phyloP scores from a whole-genome alignment of 73 alveolate genomes.

The Strombidium stylifer region DNA sequence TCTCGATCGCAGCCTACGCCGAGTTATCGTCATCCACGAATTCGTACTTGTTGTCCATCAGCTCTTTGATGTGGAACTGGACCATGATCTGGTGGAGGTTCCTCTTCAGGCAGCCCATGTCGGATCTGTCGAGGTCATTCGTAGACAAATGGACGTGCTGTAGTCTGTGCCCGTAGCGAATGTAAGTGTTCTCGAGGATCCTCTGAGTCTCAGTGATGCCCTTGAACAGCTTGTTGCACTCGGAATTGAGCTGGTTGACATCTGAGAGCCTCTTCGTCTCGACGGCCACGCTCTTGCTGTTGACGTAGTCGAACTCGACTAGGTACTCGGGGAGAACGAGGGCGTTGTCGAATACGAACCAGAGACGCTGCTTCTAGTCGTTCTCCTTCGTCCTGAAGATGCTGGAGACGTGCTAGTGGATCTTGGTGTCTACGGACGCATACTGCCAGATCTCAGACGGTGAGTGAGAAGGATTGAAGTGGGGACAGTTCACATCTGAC shows the following conservation, averaged over 20 bases:
- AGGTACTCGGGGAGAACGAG: constrained; percentile 85
- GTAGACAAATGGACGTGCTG: constrained; percentile 26
- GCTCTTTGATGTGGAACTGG: constrained; percentile 54
- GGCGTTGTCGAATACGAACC: constrained; percentile 85
- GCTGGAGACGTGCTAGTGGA: constrained; percentile 44
- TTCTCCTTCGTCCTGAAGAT: constrained; percentile 68
- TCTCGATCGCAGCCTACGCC: constrained; percentile 27
- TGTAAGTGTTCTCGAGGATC: constrained; percentile 45
- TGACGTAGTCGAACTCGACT: constrained; percentile 80
- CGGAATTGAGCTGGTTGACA: constrained; percentile 7
- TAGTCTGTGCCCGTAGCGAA: constrained; percentile 17
- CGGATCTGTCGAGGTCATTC: constrained; percentile 70
- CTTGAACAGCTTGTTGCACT: constrained; percentile 22
- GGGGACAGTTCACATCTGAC: constrained; percentile 54
- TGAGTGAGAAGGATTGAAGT: constrained; percentile 51
- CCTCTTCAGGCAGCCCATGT: constrained; percentile 67
- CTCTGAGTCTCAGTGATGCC: constrained; percentile 31
- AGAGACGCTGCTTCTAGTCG: constrained; percentile 68
- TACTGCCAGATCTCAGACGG: constrained; percentile 65
- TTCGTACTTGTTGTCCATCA: constrained; percentile 15
- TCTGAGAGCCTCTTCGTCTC: background rate
- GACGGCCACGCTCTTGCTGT: background rate
- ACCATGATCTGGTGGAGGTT: constrained; percentile 53
- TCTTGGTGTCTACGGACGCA: constrained; percentile 60
- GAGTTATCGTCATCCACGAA: constrained; percentile 44